phyloP scores from a whole-genome alignment of 2,329 filamentous ascomycete species.

The Monilinia fructicola region DNA sequence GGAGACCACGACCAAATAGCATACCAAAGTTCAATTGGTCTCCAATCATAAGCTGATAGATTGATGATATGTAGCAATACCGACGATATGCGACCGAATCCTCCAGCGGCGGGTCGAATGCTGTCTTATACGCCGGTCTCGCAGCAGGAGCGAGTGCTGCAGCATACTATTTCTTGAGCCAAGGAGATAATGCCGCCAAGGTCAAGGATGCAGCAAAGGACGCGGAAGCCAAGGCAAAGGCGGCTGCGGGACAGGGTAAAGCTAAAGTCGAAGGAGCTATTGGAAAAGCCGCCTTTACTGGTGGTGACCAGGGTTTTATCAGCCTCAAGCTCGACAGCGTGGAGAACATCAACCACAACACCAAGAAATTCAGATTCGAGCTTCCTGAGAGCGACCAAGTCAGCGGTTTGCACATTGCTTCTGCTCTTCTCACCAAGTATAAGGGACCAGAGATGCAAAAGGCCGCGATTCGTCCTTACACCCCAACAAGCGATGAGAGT shows the following conservation, averaged over 20 bases:
- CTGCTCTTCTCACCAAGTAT: constrained; percentile 89
- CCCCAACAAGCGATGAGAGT: constrained; percentile 85
- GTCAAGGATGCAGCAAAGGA: constrained; percentile 56
- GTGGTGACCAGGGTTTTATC: constrained; percentile 87
- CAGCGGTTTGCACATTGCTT: constrained; percentile 78
- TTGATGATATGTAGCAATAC: constrained; percentile 50
- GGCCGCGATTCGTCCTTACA: constrained; percentile 88
- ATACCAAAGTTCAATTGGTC: not conserved
- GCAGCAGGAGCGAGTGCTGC: constrained; percentile 56
- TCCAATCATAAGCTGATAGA: constrained; percentile 24
- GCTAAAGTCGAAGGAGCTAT: constrained; percentile 39
- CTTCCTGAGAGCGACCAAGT: constrained; percentile 82
- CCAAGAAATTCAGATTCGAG: constrained; percentile 86
- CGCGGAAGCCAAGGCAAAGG: constrained; percentile 55
- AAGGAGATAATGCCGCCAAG: constrained; percentile 51
- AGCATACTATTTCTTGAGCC: constrained; percentile 54
- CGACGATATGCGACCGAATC: constrained; percentile 72
- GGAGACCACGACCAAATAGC: not conserved
- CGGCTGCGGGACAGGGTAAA: constrained; percentile 40
- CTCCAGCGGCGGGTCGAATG: constrained; percentile 50
- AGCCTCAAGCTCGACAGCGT: constrained; percentile 76
- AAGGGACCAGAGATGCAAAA: constrained; percentile 82
- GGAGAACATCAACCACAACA: constrained; percentile 87
- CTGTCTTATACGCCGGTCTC: constrained; percentile 60
- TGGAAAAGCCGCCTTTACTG: constrained; percentile 60